Evolutionary conservation across 805 yeast genomes (phyloP), one percentile per base, ranked within the genome.

Genomic region (Suhomyces tanzawaensis): DNA sequence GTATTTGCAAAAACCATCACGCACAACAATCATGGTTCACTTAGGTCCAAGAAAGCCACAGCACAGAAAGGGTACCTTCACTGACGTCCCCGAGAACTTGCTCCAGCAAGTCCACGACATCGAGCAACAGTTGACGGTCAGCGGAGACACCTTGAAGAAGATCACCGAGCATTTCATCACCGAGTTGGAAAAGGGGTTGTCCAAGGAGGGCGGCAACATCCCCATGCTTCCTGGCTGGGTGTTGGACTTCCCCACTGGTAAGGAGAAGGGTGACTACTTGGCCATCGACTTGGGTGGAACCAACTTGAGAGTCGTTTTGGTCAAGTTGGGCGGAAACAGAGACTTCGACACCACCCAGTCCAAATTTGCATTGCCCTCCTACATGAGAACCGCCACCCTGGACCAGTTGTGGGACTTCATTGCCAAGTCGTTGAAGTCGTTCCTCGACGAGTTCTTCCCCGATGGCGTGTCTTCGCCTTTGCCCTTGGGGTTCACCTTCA

Each of bases 201-300:
- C 82, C 42, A 73, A 76, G 57, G 63, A 72, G 41, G 91, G 93
- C 36, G 95, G 93, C 42, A 83, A 82, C 62, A 87, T 88, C 56
- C 98, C 99, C 45, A 91, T 91, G 98, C 89, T 84, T 58, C 95
- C 95, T 33, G 86, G 95, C 45, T 91, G 97, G 97, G 97, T 91
- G 39, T 71, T 89, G 74, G 95, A 85, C 56, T 84, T 72, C 71
- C 97, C 98, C 48, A 82, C 91, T 35, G 99, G 99, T 48, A 69
- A 79, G 50, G 99, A 91, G 64, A 76, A 74, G 29, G 99, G 99
- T 48, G 82, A 87, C 50, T 91, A 76, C 65, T 69, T 91, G 59
- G 97, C 98, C 37, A 84, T 93, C 44, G 99, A 91, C 63, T 76
- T 91, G 69, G 99, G 99, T 61, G 99, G 99, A 46, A 91, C 99